phyloP scores from a whole-genome alignment of 169 alveolate species.

The Babesia divergens region DNA sequence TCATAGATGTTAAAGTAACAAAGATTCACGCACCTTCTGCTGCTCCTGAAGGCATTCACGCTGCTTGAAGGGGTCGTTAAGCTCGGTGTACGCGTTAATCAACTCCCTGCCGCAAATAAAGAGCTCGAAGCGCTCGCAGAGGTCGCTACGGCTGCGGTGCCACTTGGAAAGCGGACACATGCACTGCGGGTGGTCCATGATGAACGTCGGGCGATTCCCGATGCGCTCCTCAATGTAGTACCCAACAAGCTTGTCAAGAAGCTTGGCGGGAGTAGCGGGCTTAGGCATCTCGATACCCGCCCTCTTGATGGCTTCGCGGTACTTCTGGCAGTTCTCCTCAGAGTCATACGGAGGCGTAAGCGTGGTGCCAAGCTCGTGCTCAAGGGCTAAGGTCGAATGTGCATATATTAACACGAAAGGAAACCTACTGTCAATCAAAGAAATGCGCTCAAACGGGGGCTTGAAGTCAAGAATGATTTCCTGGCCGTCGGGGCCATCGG shows the following conservation, averaged over 20 bases:
- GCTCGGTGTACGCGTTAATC: constrained; percentile 91
- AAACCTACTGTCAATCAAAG: constrained; percentile 81
- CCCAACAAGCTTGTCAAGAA: constrained; percentile 83
- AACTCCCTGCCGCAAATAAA: constrained; percentile 89
- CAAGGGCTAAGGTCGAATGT: constrained; percentile 77
- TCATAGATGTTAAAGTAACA: neutral
- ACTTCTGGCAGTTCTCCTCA: constrained; percentile 66
- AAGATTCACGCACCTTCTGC: constrained; percentile 17
- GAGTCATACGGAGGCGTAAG: constrained; percentile 80
- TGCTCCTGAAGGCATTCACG: constrained; percentile 79
- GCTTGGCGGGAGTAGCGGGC: constrained; percentile 75
- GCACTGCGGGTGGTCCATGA: constrained; percentile 97
- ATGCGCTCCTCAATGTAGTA: constrained; percentile 94
- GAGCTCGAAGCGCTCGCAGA: constrained; percentile 90
- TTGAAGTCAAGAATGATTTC: constrained; percentile 93
- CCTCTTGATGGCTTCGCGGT: constrained; percentile 65
- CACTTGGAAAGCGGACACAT: constrained; percentile 99
- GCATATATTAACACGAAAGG: neutral
- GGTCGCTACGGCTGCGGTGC: constrained; percentile 81
- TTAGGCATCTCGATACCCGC: constrained; percentile 74
- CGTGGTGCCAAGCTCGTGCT: constrained; percentile 76
- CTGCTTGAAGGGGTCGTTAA: constrained; percentile 89
- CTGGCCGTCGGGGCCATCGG: constrained; percentile 90
- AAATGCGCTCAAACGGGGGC: constrained; percentile 94
- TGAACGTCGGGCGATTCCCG: constrained; percentile 90